phyloP scores from a whole-genome alignment of 345 rosid species.

The Noccaea bulbosa region DNA sequence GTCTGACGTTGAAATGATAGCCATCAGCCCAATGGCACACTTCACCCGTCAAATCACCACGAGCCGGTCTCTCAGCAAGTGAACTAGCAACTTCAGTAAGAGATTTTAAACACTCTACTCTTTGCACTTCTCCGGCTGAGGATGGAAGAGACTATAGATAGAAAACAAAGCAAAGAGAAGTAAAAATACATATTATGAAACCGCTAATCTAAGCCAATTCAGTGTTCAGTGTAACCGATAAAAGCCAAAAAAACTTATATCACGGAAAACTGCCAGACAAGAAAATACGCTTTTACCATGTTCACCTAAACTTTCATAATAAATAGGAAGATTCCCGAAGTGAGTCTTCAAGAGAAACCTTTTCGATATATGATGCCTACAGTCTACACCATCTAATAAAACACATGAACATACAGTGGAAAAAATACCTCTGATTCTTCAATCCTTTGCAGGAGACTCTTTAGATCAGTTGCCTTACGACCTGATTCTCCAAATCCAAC shows the following conservation, averaged over 20 bases:
- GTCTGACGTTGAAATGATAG: slow-evolving; percentile 84
- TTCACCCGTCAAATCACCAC: slow-evolving; percentile 98
- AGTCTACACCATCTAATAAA: slow-evolving; percentile 26
- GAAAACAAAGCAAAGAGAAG: slow-evolving; percentile 23
- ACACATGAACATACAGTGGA: slow-evolving; percentile 25
- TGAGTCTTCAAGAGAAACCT: slow-evolving; percentile 12
- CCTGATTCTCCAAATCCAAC: slow-evolving; percentile 97
- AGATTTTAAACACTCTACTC: slow-evolving; percentile 89
- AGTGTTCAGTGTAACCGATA: not conserved
- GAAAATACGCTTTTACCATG: not conserved
- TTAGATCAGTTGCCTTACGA: slow-evolving; percentile 71
- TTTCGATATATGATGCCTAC: slow-evolving; percentile 23
- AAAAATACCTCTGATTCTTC: slow-evolving; percentile 92
- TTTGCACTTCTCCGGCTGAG: slow-evolving; percentile 85
- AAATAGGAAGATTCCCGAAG: not conserved
- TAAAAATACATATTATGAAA: slow-evolving; percentile 22
- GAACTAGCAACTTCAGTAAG: slow-evolving; percentile 84
- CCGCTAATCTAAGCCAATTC: slow-evolving; percentile 19
- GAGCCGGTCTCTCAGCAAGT: slow-evolving; percentile 98
- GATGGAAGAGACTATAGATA: slow-evolving; percentile 70
- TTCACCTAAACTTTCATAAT: slow-evolving; percentile 19
- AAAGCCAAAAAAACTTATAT: slow-evolving; percentile 21
- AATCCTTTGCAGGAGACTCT: slow-evolving; percentile 84
- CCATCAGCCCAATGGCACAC: slow-evolving; percentile 99
- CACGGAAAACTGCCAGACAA: not conserved